Conservation (phyloP, 2,329 filamentous ascomycete genomes). For the Magnaporthiopsis incrustans region DNA sequence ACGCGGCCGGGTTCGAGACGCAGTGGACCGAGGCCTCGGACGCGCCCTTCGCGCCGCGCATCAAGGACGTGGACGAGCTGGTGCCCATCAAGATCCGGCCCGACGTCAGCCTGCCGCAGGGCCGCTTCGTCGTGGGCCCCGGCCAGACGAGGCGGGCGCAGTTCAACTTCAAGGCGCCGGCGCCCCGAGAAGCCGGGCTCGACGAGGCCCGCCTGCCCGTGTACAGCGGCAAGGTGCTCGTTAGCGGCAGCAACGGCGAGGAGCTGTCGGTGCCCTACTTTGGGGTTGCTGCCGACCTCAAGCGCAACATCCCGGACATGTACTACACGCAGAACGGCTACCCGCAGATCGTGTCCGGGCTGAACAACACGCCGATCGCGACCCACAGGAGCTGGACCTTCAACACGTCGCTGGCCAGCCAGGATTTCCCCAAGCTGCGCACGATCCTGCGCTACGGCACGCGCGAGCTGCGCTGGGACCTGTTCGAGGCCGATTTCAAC, state of each 20-base stretch:
- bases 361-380: conserved; percentile 1
- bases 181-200: conserved; percentile 8
- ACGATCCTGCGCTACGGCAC: conserved; percentile 17
- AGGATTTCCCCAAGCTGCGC: conserved; percentile 22
- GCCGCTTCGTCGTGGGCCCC: conserved; percentile 17
- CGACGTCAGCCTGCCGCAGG: conserved; percentile 11
- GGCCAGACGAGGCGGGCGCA: conserved; percentile 18
- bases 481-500: conserved; percentile 16
- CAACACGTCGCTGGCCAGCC: conserved; percentile 16
- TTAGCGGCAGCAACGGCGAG: conserved; percentile 24
- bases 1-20: conserved; percentile 29
- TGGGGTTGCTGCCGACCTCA: conserved; percentile 12
- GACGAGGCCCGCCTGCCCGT: conserved; percentile 21
- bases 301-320: conserved; percentile 12
- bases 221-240: conserved; percentile 25
- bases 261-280: conserved; percentile 24
- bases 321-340: conserved; percentile 9
- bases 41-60: neutral
- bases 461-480: conserved; percentile 22
- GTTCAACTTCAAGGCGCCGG: conserved; percentile 18
- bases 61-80: conserved; percentile 13
- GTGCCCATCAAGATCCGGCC: conserved; percentile 10
- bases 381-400: conserved; percentile 13
- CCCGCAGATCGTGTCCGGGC: conserved; percentile 7
- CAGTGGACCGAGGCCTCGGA: neutral